Percentiles rank a stretch among this genome's conserved stretches.
These are phyloP conservation scores for Plasmodium reichenowi DNA, from an alignment of 169 alveolate species.

Conservation along the genomic window DNA sequence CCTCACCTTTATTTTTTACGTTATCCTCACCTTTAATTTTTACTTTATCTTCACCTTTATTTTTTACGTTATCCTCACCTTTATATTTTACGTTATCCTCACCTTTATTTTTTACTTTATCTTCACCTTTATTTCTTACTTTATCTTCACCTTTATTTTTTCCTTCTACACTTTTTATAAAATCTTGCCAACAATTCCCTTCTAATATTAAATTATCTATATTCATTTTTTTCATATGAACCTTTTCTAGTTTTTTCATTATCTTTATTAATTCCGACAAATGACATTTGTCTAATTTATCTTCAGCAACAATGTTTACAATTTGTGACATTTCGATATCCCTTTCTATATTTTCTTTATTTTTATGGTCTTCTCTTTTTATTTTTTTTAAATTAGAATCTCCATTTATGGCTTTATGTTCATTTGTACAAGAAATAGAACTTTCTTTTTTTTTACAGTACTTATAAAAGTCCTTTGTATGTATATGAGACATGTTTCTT, in stretches of 20 bases:
- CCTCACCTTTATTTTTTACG: neutral
- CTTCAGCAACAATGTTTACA: constrained; percentile 14
- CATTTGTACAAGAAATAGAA: too few relatives aligned
- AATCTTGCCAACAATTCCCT: constrained; percentile 7
- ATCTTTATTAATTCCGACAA: constrained; percentile 28
- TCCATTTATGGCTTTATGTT: too few relatives aligned
- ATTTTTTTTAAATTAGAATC: neutral
- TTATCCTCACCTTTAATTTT: neutral
- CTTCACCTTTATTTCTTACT: neutral
- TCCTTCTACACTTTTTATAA: neutral
- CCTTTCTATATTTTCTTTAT: neutral
- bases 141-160: neutral
- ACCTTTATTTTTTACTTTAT: neutral
- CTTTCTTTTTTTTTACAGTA: too few relatives aligned
- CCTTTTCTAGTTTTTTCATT: constrained; percentile 15
- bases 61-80: neutral
- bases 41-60: neutral
- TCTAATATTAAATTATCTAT: constrained; percentile 8
- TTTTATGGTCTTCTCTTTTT: neutral
- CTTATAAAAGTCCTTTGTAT: too few relatives aligned
- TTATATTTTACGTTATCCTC: neutral
- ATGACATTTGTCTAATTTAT: constrained; percentile 13
- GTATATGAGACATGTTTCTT: too few relatives aligned
- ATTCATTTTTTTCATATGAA: neutral
- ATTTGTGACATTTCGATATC: neutral